Base-by-base conservation (phyloP, 306 rosid genomes). In the Senna tora region DNA sequence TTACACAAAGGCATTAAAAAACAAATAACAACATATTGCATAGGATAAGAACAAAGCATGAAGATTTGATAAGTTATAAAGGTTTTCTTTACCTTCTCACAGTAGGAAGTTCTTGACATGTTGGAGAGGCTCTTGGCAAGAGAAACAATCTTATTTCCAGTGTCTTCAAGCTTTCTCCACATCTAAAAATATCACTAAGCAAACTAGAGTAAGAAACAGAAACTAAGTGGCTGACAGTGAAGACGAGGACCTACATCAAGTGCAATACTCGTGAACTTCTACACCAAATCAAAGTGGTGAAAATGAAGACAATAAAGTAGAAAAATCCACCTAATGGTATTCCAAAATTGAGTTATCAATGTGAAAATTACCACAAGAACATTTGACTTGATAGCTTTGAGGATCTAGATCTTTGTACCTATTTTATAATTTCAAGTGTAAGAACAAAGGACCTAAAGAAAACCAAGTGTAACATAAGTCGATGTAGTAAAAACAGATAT, bases 101-200 rank as follows among this genome's bases (percentile, higher is more conserved):
- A 65, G 77, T 80, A 93, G 60, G 82, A 83, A 78, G 80, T 58
- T 69, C 71, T 86, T 67, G 98, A 90, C 82, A 93, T 22, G 53
- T 80, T 83, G 5, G 90, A 87, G 70, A 93, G 94, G 79, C 86
- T 78, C 74, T 80, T 71, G 53, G 97, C 83, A 49, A 90, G 77
- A 65, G 94, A 82, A 78, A 82, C 77, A 85, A 93, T 75, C 76
- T 83, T 79, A 25, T 79, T 77, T 22, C 92, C 89, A 61, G 84
- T 69, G 52, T 77, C 79, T 69, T 86, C 81, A 83, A 88, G 85
- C 83, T 88, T 90, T 76, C 75, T 80, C 94, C 96, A 93, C 51
- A 89, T 83, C 98, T 93, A 72, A 54, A 72, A 69, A 60, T 51
- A 74, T 17, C 45, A 33, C 75, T 49, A 34, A 70, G 39, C 42